phyloP scores from a whole-genome alignment of 2,329 filamentous ascomycete genomes.

The Lachnellula suecica region DNA sequence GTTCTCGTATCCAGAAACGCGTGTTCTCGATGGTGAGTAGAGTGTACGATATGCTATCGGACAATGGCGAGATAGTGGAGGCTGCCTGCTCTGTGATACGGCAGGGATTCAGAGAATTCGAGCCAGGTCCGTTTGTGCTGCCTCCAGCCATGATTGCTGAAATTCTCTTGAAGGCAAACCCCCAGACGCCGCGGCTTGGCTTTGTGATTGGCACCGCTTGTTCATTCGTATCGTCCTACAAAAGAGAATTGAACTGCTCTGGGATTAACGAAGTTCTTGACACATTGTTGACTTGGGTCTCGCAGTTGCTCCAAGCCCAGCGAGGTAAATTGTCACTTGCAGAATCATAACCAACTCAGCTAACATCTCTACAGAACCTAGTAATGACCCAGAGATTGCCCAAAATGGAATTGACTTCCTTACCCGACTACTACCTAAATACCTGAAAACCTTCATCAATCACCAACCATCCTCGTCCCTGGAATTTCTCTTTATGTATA shows the following conservation, averaged over 20 bases:
- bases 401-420: conserved; percentile 74
- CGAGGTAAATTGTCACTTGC: conserved; percentile 43
- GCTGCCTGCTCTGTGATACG: conserved; percentile 70
- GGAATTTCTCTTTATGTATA: conserved; percentile 70
- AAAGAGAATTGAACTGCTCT: conserved; percentile 42
- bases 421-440: conserved; percentile 60
- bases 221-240: conserved; percentile 64
- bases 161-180: conserved; percentile 59
- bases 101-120: conserved; percentile 72
- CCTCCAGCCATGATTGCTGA: conserved; percentile 63
- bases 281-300: conserved; percentile 59
- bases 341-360: not conserved
- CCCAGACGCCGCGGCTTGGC: conserved; percentile 65
- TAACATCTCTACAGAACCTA: conserved; percentile 42
- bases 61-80: conserved; percentile 68
- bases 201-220: conserved; percentile 70
- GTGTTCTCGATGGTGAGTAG: conserved; percentile 51
- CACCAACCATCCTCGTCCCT: conserved; percentile 55
- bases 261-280: conserved; percentile 49
- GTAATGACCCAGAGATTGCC: conserved; percentile 68
- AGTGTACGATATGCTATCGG: conserved; percentile 52
- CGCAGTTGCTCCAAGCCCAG: conserved; percentile 61
- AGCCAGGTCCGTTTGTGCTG: conserved; percentile 76
- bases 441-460: conserved; percentile 59
- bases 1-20: conserved; percentile 48